Conservation (phyloP, 2,329 filamentous ascomycete species). For the Beauveria pseudobassiana region DNA sequence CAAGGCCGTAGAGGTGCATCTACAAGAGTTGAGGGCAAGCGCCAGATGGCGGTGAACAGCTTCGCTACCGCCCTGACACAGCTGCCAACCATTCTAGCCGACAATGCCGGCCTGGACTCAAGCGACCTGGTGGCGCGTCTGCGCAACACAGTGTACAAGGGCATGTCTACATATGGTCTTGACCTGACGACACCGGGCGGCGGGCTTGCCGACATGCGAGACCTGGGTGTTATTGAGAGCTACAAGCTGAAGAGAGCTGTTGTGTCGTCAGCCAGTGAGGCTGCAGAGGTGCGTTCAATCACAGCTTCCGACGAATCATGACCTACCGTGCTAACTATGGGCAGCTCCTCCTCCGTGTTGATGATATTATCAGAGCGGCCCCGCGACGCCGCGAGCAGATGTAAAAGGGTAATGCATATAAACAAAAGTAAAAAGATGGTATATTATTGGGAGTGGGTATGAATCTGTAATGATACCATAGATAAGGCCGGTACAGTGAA, state of each 20-base stretch:
- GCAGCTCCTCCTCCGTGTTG: slow-evolving; percentile 61
- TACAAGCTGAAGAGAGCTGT: slow-evolving; percentile 99
- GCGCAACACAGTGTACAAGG: slow-evolving; percentile 90
- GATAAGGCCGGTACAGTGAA: slow-evolving; percentile 13
- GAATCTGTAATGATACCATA: slow-evolving; percentile 34
- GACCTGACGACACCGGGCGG: slow-evolving; percentile 86
- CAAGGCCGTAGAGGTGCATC: slow-evolving; percentile 90
- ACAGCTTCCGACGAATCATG: too few species aligned
- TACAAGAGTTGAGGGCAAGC: slow-evolving; percentile 93
- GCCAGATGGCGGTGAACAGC: slow-evolving; percentile 83
- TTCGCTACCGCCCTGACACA: slow-evolving; percentile 88
- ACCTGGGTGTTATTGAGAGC: slow-evolving; percentile 90
- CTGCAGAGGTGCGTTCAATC: slow-evolving; percentile 68
- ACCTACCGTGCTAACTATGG: slow-evolving; percentile 18
- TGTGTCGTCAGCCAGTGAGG: slow-evolving; percentile 91
- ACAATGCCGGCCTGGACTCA: slow-evolving; percentile 94
- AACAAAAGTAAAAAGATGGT: slow-evolving; percentile 12
- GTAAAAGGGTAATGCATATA: slow-evolving; percentile 19
- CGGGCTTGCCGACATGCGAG: slow-evolving; percentile 90
- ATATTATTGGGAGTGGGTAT: slow-evolving; percentile 17
- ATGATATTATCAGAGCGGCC: slow-evolving; percentile 94
- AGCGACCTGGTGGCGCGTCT: slow-evolving; percentile 88
- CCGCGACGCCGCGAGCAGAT: slow-evolving; percentile 51
- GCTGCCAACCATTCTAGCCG: slow-evolving; percentile 90
- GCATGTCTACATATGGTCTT: slow-evolving; percentile 84